These are phyloP conservation scores for Choiromyces venosus DNA, from an alignment of 495 filamentous ascomycete species.

Conservation along the genomic window DNA sequence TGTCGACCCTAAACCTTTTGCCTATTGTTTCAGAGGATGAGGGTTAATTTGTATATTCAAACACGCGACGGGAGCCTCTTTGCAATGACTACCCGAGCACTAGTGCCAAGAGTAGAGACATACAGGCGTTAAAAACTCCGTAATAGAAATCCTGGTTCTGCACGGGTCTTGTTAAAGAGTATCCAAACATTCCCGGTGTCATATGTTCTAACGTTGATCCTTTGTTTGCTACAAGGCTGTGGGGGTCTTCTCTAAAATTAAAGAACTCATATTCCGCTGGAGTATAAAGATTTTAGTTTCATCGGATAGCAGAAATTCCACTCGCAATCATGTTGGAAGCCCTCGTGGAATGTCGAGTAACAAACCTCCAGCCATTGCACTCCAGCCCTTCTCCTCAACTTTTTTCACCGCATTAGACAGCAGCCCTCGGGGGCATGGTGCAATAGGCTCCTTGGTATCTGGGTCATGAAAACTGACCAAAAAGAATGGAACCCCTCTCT, in stretches of 20 bases:
- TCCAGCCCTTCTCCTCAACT: conserved; percentile 57
- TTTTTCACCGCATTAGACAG: conserved; percentile 64
- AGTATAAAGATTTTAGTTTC: conserved; percentile 14
- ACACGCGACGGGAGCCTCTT: not conserved
- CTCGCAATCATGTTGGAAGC: not conserved
- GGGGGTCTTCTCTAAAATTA: conserved; percentile 56
- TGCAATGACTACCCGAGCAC: not conserved
- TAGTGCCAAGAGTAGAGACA: not conserved
- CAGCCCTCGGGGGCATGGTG: conserved; percentile 76
- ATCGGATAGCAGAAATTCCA: not conserved
- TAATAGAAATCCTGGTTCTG: conserved; percentile 96
- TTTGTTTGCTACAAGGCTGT: conserved; percentile 22
- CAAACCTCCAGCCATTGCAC: conserved; percentile 91
- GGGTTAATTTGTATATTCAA: not conserved
- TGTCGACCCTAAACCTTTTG: conserved; percentile 68
- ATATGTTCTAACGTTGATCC: conserved; percentile 45
- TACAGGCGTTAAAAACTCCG: conserved; percentile 74
- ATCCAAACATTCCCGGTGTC: conserved; percentile 97
- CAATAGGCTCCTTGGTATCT: conserved; percentile 61
- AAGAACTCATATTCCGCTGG: conserved; percentile 96
- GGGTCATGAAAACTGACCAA: conserved; percentile 81
- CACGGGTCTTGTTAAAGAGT: conserved; percentile 83
- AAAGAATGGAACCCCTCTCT: conserved; percentile 69
- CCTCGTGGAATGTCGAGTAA: conserved; percentile 2
- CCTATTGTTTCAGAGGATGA: conserved; percentile 11